Conservation (phyloP, 495 filamentous ascomycete species). For the Hypoxylon trugodes region DNA sequence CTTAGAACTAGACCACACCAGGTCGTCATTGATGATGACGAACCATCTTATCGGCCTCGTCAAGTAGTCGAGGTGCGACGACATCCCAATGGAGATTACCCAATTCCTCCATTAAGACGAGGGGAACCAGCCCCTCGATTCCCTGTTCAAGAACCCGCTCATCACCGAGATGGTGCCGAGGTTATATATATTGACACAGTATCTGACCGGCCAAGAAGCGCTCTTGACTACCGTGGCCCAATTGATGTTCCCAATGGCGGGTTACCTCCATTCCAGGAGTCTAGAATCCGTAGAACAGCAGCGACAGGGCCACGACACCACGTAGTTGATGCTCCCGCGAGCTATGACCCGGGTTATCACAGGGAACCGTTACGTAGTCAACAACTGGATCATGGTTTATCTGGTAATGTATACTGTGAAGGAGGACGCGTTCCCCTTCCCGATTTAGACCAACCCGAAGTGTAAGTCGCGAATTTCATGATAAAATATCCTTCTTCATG, state of each 20-base stretch:
- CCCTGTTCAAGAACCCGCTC: slow-evolving; percentile 20
- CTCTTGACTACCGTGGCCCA: slow-evolving; percentile 17
- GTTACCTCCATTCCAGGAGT: slow-evolving; percentile 12
- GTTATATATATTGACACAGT: slow-evolving; percentile 32
- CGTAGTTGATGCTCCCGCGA: slow-evolving; percentile 2
- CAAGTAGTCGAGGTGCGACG: slow-evolving; percentile 39
- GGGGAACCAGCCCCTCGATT: slow-evolving; percentile 10
- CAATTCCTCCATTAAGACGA: slow-evolving; percentile 4
- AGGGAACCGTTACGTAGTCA: slow-evolving; percentile 16
- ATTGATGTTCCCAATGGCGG: background rate
- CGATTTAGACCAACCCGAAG: slow-evolving; percentile 7
- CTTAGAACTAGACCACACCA: slow-evolving; percentile 37
- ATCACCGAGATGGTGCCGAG: slow-evolving; percentile 11
- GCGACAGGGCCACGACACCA: background rate
- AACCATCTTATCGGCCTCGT: slow-evolving; percentile 19
- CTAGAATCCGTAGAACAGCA: slow-evolving; percentile 3
- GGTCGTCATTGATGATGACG: slow-evolving; percentile 31
- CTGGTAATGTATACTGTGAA: slow-evolving; percentile 3
- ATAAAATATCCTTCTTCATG: background rate
- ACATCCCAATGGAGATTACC: slow-evolving; percentile 17
- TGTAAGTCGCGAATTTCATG: too few species aligned
- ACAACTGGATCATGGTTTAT: slow-evolving; percentile 2
- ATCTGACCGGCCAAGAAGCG: slow-evolving; percentile 11
- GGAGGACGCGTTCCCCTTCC: slow-evolving; percentile 5
- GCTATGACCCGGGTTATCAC: slow-evolving; percentile 2